Evolutionary conservation across 176 grass and related monocot genomes (phyloP), one percentile per base, ranked within the genome.

Genomic region (Musa schizocarpa): DNA sequence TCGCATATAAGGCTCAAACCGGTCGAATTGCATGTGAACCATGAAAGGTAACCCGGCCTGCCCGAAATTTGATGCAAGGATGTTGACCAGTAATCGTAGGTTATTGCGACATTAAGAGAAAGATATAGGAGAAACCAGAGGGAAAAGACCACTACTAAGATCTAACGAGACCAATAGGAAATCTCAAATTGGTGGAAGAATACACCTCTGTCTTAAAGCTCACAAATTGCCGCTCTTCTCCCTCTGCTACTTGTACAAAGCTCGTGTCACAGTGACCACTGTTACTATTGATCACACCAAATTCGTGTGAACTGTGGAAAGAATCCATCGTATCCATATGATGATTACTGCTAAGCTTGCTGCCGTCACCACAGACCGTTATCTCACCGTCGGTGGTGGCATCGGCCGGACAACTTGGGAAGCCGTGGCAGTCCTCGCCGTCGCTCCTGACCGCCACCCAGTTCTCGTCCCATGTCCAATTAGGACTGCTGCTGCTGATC

Each of bases 381-480:
- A 48, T n/a, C 1, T 9, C 24, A 7, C n/a, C 16, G 13, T 8
- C 4, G 14, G 8, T 17, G 2, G n/a, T 2, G 34, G 2, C 1
- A 50, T 21, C 14, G 17, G 10, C 8, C 11, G 43, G 17, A 8
- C 11, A 14, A 14, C 48, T 8, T 6, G 14, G 9, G 25, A 1
- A 8, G 17, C 13, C 34, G 3, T 43, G 34, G 17, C 8, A 21
- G 19, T 51, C 68, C 17, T 50, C 52, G 5, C 53, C 20, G 23
- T 27, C 3, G 53, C 20, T 56, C 19, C 72, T 23, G 7, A 74
- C 52, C 12, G 52, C 27, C 22, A 74, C 24, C 72, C 72, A 74
- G 11, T 26, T 73, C 50, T 54, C 72, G 21, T 56, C 72, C 72
- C 72, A 74, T 16, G 53, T 9, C 72, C 52, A 53, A 19, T 24